Conservation (phyloP, 306 rosid species). For the Cercis canadensis region DNA sequence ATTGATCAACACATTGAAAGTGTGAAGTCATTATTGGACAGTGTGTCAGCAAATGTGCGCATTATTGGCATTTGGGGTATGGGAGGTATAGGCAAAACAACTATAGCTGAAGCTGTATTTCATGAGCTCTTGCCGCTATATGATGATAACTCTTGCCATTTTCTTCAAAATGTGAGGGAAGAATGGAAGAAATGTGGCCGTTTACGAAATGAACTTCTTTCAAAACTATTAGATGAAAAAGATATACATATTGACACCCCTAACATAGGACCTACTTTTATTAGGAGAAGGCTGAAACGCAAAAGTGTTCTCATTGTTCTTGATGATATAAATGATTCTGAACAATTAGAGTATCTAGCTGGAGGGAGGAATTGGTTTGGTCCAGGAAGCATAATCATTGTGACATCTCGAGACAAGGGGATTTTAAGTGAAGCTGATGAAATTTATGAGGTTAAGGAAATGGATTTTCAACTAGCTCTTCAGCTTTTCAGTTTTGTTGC, state of each 20-base stretch:
- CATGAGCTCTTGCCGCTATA: too few species aligned
- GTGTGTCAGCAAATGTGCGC: too few species aligned
- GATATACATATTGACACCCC: background rate
- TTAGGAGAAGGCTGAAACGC: background rate
- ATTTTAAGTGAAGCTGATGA: too few species aligned
- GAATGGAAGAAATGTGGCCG: background rate
- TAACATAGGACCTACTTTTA: background rate
- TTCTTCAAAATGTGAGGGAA: too few species aligned
- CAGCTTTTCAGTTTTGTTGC: too few species aligned
- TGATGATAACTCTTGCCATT: too few species aligned
- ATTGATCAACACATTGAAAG: too few species aligned
- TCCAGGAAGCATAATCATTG: conserved; percentile 20
- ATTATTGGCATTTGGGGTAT: too few species aligned
- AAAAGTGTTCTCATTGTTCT: background rate
- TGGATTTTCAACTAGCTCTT: conserved; percentile 9
- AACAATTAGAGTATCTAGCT: conserved; percentile 12
- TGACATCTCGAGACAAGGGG: conserved; percentile 12
- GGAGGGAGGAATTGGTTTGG: conserved; percentile 6
- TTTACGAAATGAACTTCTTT: background rate
- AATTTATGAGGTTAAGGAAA: too few species aligned
- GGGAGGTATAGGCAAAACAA: too few species aligned
- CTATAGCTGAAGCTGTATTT: too few species aligned
- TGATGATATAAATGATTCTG: background rate
- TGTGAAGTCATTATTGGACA: too few species aligned
- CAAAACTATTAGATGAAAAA: background rate